Evolutionary conservation across 83 land plant species (phyloP).

Genomic region (Picea abies): DNA sequence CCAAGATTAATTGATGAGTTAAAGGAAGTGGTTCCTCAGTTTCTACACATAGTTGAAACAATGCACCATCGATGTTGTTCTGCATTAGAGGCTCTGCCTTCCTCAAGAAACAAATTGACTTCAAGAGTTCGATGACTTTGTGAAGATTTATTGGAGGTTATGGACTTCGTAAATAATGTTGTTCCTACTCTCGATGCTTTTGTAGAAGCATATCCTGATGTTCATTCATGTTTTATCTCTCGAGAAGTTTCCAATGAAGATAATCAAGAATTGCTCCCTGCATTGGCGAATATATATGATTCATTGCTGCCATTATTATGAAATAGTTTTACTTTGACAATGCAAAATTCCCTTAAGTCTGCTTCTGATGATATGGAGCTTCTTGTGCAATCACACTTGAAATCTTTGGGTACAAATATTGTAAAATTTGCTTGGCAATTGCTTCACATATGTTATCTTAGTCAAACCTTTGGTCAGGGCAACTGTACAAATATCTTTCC

Average conservation of each 20-base stretch:
- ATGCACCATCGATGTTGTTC: slow-evolving; percentile 87
- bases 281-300: slow-evolving; percentile 72
- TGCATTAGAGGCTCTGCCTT: slow-evolving; percentile 76
- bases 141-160: slow-evolving; percentile 71
- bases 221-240: slow-evolving; percentile 59
- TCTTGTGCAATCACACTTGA: slow-evolving; percentile 37
- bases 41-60: slow-evolving; percentile 62
- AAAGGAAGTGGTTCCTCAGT: slow-evolving; percentile 36
- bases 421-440: slow-evolving; percentile 78
- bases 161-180: slow-evolving; percentile 92
- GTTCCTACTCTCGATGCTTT: slow-evolving; percentile 78
- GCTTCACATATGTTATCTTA: slow-evolving; percentile 62
- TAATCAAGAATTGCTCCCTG: slow-evolving; percentile 54
- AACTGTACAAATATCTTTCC: slow-evolving; percentile 60
- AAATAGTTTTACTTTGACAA: slow-evolving; percentile 40
- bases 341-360: slow-evolving; percentile 10
- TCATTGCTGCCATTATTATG: slow-evolving; percentile 65
- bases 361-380: slow-evolving; percentile 15
- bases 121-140: too few relatives aligned
- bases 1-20: slow-evolving; percentile 47
- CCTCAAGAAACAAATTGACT: too few relatives aligned
- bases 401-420: slow-evolving; percentile 52
- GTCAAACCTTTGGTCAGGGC: slow-evolving; percentile 29
- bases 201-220: slow-evolving; percentile 69
- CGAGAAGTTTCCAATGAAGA: slow-evolving; percentile 34